Evolutionary conservation across 352 stramenopile species (phyloP).

Genomic region (Globisporangium cederbergense): DNA sequence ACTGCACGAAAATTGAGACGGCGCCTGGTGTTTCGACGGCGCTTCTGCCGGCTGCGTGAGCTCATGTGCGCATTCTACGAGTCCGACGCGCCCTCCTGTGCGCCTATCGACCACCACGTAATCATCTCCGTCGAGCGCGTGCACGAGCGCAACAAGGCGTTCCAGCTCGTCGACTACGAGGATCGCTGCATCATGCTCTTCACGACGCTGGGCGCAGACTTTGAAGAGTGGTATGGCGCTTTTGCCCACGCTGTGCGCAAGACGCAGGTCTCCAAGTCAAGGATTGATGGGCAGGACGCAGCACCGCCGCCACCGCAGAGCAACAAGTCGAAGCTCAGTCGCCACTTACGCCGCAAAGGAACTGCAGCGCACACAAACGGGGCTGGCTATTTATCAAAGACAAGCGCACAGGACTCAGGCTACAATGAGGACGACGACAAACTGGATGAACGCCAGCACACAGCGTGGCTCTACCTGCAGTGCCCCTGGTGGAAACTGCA

Average conservation of each 20-base stretch:
- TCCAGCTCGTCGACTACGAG: constrained; percentile 42
- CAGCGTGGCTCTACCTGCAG: constrained; percentile 35
- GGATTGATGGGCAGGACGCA: background rate
- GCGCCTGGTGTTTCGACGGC: constrained; percentile 20
- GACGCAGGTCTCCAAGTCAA: constrained; percentile 34
- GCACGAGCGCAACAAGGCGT: constrained; percentile 47
- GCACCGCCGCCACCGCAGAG: background rate
- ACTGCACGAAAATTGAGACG: background rate
- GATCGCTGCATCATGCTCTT: constrained; percentile 36
- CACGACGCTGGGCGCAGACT: constrained; percentile 35
- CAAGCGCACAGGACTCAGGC: background rate
- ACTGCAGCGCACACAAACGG: background rate
- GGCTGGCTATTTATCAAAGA: constrained; percentile 6
- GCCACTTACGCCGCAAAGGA: background rate
- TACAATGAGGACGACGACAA: background rate
- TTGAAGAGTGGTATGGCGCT: constrained; percentile 42
- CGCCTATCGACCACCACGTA: constrained; percentile 28
- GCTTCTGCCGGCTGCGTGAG: constrained; percentile 39
- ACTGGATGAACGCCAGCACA: constrained; percentile 19
- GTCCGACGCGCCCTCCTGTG: constrained; percentile 16
- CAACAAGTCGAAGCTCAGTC: background rate
- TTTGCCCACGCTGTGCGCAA: constrained; percentile 33
- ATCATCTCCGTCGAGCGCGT: constrained; percentile 37
- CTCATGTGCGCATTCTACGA: constrained; percentile 42
- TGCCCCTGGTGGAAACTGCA: constrained; percentile 36